Percentiles rank a stretch among this genome's conserved stretches.
Evolutionary conservation across 148 eudicot species (phyloP).

Genomic region (Dianthus caryophyllus): DNA sequence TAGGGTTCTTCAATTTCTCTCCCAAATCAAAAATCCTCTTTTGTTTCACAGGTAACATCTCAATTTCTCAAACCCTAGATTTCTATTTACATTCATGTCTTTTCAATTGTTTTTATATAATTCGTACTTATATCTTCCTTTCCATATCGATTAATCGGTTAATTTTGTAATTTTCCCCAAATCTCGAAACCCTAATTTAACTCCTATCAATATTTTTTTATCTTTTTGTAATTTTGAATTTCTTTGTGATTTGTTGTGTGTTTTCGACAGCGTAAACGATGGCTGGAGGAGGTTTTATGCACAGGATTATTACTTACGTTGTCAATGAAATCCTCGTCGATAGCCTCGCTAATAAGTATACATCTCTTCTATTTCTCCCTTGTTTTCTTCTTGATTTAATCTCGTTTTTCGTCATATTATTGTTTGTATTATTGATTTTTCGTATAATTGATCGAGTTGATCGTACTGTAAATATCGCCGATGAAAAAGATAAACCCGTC

Average conservation of each 20-base stretch:
- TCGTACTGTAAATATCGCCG: neutral
- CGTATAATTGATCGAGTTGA: neutral
- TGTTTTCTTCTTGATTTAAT: neutral
- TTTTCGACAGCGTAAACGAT: slow-evolving; percentile 24
- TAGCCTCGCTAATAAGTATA: slow-evolving; percentile 72
- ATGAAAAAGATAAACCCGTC: too few relatives aligned
- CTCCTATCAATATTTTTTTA: neutral
- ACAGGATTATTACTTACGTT: slow-evolving; percentile 58
- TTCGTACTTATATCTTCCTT: too few relatives aligned
- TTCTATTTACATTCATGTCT: neutral
- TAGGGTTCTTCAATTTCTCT: slow-evolving; percentile 19
- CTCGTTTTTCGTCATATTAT: neutral
- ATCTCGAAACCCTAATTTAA: neutral
- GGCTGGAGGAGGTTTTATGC: slow-evolving; percentile 74
- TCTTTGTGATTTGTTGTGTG: neutral
- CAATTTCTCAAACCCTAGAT: neutral
- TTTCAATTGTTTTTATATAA: neutral
- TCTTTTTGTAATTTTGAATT: neutral
- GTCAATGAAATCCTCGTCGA: slow-evolving; percentile 62
- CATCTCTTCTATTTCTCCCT: neutral
- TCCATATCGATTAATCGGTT: neutral
- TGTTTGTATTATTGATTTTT: neutral
- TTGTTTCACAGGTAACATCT: slow-evolving; percentile 12
- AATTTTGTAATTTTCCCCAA: neutral
- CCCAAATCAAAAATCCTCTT: too few relatives aligned